phyloP scores from a whole-genome alignment of 257 asterid genomes.

The Forsythia suspensa region DNA sequence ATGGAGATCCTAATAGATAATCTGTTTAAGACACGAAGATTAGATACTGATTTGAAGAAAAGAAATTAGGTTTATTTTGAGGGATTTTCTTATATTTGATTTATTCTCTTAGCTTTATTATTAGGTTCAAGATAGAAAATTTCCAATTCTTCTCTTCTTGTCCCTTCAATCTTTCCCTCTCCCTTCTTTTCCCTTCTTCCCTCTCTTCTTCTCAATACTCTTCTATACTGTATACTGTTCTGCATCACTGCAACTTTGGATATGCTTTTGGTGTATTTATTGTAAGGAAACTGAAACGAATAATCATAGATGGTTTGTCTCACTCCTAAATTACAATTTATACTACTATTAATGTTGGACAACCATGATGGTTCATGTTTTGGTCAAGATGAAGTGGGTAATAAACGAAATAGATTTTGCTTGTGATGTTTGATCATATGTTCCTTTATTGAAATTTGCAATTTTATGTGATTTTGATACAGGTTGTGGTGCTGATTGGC shows the following conservation, averaged over 20 bases:
- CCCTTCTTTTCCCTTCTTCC: neutral
- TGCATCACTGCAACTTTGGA: neutral
- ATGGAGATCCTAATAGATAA: no score
- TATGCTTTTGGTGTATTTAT: neutral
- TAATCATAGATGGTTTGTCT: neutral
- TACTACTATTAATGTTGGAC: neutral
- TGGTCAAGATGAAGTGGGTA: neutral
- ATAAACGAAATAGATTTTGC: neutral
- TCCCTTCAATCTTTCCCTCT: no score
- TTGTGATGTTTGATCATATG: neutral
- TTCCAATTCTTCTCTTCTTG: neutral
- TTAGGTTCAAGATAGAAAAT: neutral
- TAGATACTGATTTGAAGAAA: no score
- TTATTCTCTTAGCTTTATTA: neutral
- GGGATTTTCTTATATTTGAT: no score
- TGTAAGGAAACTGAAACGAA: neutral
- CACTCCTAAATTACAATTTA: neutral
- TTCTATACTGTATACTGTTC: neutral
- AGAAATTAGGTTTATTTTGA: no score
- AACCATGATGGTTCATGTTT: neutral
- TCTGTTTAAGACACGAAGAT: no score
- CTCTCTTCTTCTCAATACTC: neutral
- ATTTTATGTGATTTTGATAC: conserved; percentile 20
- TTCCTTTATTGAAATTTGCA: neutral
- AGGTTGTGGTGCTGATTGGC: conserved; percentile 90